phyloP scores from a whole-genome alignment of 108 stramenopile species.

The Cyclotella atomus region DNA sequence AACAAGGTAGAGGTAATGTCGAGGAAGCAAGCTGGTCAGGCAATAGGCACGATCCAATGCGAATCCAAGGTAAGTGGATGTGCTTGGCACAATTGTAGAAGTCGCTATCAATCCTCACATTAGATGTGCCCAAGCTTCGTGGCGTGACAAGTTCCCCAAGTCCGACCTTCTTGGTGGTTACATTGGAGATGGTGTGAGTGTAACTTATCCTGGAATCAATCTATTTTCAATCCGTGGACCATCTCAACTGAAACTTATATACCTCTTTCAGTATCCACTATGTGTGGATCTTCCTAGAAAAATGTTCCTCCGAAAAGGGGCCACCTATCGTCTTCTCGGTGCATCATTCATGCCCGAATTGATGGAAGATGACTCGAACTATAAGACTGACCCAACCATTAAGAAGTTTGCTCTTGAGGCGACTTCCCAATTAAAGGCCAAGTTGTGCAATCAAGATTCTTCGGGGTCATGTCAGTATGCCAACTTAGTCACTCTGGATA shows the following conservation, averaged over 20 bases:
- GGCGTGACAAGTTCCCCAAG: constrained; percentile 69
- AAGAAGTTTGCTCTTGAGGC: constrained; percentile 27
- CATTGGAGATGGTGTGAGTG: constrained; percentile 62
- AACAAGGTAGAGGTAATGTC: constrained; percentile 51
- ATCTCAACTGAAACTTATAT: too few species aligned
- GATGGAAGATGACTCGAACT: constrained; percentile 38
- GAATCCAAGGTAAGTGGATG: too few species aligned
- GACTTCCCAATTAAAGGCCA: constrained; percentile 41
- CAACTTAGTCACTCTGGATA: constrained; percentile 43
- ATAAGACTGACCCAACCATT: constrained; percentile 31
- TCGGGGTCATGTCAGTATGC: constrained; percentile 39
- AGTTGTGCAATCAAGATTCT: constrained; percentile 44
- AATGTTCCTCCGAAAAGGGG: constrained; percentile 57
- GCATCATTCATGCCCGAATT: constrained; percentile 40
- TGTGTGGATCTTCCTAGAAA: constrained; percentile 48
- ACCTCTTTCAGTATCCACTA: constrained; percentile 25
- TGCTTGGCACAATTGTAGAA: too few species aligned
- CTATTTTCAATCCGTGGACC: too few species aligned
- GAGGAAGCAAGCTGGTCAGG: constrained; percentile 38
- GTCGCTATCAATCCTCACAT: too few species aligned
- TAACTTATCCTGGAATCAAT: too few species aligned
- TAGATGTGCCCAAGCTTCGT: too few species aligned
- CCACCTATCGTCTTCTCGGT: constrained; percentile 62
- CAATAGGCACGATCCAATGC: constrained; percentile 66
- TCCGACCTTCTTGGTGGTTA: constrained; percentile 60